phyloP scores from a whole-genome alignment of 305 asterid genomes.

The Fraxinus floribunda region DNA sequence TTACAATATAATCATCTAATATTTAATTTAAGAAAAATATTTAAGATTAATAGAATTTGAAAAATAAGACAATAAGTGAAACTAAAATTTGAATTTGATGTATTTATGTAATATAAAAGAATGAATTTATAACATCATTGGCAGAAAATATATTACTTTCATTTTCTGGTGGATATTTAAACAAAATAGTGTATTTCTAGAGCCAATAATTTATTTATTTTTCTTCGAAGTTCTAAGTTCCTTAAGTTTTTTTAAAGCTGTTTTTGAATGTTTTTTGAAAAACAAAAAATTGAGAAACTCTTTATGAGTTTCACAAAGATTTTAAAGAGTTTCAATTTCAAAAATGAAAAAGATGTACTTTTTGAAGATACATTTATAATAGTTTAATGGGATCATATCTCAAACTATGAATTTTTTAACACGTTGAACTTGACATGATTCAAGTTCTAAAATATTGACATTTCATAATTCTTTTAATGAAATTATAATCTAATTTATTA shows the following conservation, averaged over 20 bases:
- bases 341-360: no score
- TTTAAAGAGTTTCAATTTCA: no score
- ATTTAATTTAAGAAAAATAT: no score
- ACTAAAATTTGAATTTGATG: background rate
- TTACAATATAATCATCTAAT: background rate
- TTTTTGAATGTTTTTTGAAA: no score
- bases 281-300: background rate
- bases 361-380: background rate
- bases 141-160: background rate
- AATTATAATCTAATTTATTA: no score
- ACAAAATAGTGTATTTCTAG: background rate
- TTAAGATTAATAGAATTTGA: background rate
- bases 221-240: background rate
- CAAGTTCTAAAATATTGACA: no score
- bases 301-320: background rate
- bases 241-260: background rate
- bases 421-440: no score
- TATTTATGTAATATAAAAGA: background rate
- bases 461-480: no score
- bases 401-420: background rate
- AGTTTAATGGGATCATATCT: background rate
- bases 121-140: background rate
- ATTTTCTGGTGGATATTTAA: background rate
- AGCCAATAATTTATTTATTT: background rate
- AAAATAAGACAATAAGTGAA: background rate